phyloP scores from a whole-genome alignment of 164 flowering plant genomes.

The Umbellularia californica region DNA sequence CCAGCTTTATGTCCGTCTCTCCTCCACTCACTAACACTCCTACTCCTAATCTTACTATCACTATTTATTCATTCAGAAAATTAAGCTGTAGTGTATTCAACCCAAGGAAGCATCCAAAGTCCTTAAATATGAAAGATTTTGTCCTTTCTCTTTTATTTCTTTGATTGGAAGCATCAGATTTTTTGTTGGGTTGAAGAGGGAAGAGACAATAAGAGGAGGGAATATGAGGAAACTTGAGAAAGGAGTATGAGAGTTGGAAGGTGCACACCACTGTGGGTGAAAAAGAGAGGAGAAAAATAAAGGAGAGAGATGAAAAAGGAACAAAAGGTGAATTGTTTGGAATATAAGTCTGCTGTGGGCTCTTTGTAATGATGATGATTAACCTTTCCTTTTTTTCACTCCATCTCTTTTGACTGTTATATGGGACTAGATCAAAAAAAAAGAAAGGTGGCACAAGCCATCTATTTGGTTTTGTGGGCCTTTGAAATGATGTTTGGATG shows the following conservation, averaged over 20 bases:
- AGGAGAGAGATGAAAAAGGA: constrained; percentile 16
- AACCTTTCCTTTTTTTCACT: constrained; percentile 16
- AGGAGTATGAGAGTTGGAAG: constrained; percentile 45
- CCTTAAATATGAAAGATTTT: constrained; percentile 30
- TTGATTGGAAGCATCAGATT: constrained; percentile 39
- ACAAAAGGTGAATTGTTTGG: constrained; percentile 35
- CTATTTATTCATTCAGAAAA: constrained; percentile 4
- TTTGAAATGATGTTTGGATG: not conserved
- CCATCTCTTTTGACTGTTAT: constrained; percentile 33
- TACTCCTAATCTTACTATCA: constrained; percentile 1
- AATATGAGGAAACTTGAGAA: constrained; percentile 35
- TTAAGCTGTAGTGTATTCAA: constrained; percentile 7
- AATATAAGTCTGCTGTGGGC: constrained; percentile 28
- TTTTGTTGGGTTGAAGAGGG: constrained; percentile 41
- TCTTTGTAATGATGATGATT: constrained; percentile 17
- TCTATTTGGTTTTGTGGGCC: not conserved
- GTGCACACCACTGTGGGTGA: constrained; percentile 56
- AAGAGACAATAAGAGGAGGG: constrained; percentile 13
- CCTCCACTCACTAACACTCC: constrained; percentile 6
- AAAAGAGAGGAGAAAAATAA: constrained; percentile 33
- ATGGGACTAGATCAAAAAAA: constrained; percentile 26
- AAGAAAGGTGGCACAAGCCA: constrained; percentile 1
- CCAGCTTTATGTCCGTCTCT: not conserved
- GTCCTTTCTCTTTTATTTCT: constrained; percentile 21
- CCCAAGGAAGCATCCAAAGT: constrained; percentile 22